These are phyloP conservation scores for Cyberlindnera mycetangii DNA, from an alignment of 805 yeast species.

Conservation along the genomic window DNA sequence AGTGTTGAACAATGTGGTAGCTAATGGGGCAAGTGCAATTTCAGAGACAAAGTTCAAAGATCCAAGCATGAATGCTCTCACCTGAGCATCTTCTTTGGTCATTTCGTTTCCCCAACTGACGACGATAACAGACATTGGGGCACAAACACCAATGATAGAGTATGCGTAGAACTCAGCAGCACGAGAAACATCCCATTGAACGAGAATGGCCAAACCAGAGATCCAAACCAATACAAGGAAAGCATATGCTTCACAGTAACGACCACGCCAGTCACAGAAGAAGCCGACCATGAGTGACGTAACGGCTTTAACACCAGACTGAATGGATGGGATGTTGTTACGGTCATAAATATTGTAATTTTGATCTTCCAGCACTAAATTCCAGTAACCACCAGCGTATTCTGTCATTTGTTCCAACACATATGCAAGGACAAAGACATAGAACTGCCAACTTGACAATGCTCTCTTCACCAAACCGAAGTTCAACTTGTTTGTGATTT, in stretches of 20 bases:
- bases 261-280: slow-evolving; percentile 22
- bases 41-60: slow-evolving; percentile 22
- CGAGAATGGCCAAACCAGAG: slow-evolving; percentile 20
- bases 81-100: slow-evolving; percentile 25
- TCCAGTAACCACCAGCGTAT: slow-evolving; percentile 14
- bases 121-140: slow-evolving; percentile 19
- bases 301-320: slow-evolving; percentile 20
- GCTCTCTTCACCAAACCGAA: slow-evolving; percentile 19
- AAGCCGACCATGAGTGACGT: slow-evolving; percentile 19
- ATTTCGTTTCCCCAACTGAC: slow-evolving; percentile 27
- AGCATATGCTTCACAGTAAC: slow-evolving; percentile 17
- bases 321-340: slow-evolving; percentile 24
- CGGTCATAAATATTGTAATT: slow-evolving; percentile 24
- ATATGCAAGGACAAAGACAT: slow-evolving; percentile 21
- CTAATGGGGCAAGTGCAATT: slow-evolving; percentile 18
- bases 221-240: slow-evolving; percentile 11
- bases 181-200: slow-evolving; percentile 17
- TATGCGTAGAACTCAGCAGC: slow-evolving; percentile 20
- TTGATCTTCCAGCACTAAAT: slow-evolving; percentile 20
- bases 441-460: slow-evolving; percentile 20
- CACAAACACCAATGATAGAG: slow-evolving; percentile 16
- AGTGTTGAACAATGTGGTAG: slow-evolving; percentile 18
- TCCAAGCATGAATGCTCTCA: slow-evolving; percentile 25
- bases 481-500: slow-evolving; percentile 16
- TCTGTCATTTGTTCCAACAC: slow-evolving; percentile 16